Base-by-base conservation (phyloP, 2,329 filamentous ascomycete species). In the Diaporthe longicolla region DNA sequence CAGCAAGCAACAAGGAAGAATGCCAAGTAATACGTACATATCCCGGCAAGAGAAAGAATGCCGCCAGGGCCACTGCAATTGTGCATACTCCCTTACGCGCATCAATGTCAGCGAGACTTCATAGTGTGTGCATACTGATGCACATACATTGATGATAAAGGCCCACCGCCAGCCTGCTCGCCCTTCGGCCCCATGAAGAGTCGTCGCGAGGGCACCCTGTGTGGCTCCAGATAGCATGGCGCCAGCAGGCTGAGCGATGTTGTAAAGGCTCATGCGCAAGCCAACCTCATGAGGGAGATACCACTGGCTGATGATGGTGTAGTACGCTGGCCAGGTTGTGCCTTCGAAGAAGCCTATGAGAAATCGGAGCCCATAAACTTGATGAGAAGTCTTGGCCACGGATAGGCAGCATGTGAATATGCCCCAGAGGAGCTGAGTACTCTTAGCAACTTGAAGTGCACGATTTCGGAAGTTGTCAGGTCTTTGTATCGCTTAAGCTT, bases 321-420 rank as follows among this genome's bases (percentile, higher is more conserved):
- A 59, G 40, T 73, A 73, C 13, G 61, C 71, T 4, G 71, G 71
- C 71, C 71, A 73, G 0, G 71, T 65, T 17, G 71, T 69, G 1
- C 63, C 71, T 29, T 73, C 71, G 29, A 70, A 73, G n/a, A 73
- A 61, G 19, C 71, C 71, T 29, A 73, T 73, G 21, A 73, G 71
- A 55, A 73, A 73, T 4, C 71, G 71, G 19, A 73, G 63, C 3
- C 71, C 71, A 32, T 73, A 73, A 0, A 73, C 71, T 45, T 70
- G 63, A 5, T 59, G 50, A 26, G 63, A 55, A 3, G 52, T 61
- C 21, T 55, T 50, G 24, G 54, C 71, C 6, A 61, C 43, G 15
- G 71, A 73, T 4, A 73, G 54, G 21, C 61, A 73, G 24, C 71
- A 73, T 4, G 71, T 73, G 40, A 69, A 70, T 6, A 73, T 58